These are phyloP conservation scores for Fusarium sp. DNA, from an alignment of 2,329 filamentous ascomycete species.

Conservation along the genomic window DNA sequence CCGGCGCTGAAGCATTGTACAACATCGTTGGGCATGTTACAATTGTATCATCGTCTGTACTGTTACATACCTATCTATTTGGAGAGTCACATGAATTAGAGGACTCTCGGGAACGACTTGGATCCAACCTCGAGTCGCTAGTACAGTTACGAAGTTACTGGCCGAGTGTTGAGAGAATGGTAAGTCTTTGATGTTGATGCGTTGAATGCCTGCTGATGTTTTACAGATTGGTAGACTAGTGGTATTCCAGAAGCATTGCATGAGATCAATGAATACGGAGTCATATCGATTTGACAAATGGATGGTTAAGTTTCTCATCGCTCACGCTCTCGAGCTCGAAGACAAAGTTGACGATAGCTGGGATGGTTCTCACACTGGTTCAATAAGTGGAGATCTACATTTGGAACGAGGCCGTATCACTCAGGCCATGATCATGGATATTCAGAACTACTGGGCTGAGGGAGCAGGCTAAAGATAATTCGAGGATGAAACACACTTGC, in stretches of 20 bases:
- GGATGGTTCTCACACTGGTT: neutral
- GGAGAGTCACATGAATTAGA: conserved; percentile 50
- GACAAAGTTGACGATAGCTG: conserved; percentile 49
- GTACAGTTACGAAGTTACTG: conserved; percentile 51
- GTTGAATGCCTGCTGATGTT: neutral
- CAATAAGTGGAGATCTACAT: conserved; percentile 9
- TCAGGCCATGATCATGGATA: conserved; percentile 41
- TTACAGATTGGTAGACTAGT: conserved; percentile 51
- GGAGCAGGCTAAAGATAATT: neutral
- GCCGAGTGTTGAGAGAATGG: conserved; percentile 53
- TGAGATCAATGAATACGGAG: conserved; percentile 45
- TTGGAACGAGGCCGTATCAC: conserved; percentile 40
- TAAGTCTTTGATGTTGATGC: conserved; percentile 1
- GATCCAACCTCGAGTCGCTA: conserved; percentile 51
- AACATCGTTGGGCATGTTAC: conserved; percentile 54
- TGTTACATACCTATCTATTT: conserved; percentile 52
- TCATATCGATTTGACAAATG: conserved; percentile 61
- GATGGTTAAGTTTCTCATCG: conserved; percentile 59
- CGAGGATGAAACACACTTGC: neutral
- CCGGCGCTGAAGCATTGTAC: conserved; percentile 48
- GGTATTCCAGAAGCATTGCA: conserved; percentile 51
- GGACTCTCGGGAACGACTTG: conserved; percentile 42
- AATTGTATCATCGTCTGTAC: conserved; percentile 52
- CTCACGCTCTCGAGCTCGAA: conserved; percentile 50
- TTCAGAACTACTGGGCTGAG: conserved; percentile 20